Base-by-base conservation (phyloP, 495 filamentous ascomycete species). In the Podospora comata region DNA sequence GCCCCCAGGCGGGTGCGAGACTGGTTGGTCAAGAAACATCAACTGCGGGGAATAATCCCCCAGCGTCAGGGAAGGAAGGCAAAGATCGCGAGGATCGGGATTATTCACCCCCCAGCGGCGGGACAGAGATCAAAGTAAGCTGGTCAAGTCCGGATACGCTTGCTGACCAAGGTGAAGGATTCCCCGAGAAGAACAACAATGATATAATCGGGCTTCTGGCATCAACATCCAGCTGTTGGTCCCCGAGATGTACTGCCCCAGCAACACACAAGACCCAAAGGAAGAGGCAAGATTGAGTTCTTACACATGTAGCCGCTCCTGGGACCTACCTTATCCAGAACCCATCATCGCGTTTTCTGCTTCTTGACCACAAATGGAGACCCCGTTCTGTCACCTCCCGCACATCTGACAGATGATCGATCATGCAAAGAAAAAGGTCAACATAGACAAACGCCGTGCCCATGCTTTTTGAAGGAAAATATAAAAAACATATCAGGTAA, bases 261-360 rank as follows among this genome's bases (percentile, higher is more conserved):
- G 13, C 39, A 48, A 48, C 39, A 11, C 59, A 27, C 59, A 61
- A 18, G 11, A 6, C 5, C 23, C 4, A 30, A 30, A 61, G 59
- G 20, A 61, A 61, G 30, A 61, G 56, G 56, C 59, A 61, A 61
- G 59, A 61, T 61, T 26, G 27, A 20, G 59, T 34, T 61, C 59
- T 61, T 23, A 61, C 59, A 26, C 26, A 28, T 58, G 1, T 23
- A 48, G 15, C 39, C 39, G 13, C 39, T 48, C 9, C 39, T 48
- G 39, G 13, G 39, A 16, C 39, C 39, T 48, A 48, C 39, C 39
- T 48, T 48, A 48, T 39, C 34, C 34, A 39, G 13, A 2, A 58
- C 20, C 54, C 54, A 56, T 56, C 16, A 20, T 23, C 54, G 56
- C 1, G 1, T 23, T 9, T n/a, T n/a, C 56, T 48, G 39, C 39